Conservation (phyloP, 805 yeast genomes). For the Pichia nanzhaoensis region DNA sequence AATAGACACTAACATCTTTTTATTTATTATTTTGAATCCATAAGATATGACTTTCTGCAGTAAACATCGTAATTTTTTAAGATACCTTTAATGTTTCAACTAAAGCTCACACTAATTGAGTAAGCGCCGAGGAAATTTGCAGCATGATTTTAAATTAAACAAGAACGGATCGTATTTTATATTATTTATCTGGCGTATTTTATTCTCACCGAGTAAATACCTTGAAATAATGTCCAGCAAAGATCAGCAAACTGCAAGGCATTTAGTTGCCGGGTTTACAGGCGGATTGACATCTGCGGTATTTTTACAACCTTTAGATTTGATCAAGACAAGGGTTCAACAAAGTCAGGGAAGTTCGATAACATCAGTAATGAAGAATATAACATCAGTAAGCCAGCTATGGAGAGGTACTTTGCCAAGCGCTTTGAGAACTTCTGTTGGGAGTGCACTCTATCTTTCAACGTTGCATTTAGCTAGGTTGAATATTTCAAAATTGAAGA, state of each 20-base stretch:
- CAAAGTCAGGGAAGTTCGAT: slow-evolving; percentile 38
- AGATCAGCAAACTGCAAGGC: slow-evolving; percentile 33
- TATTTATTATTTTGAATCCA: no score
- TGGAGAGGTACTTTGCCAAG: slow-evolving; percentile 97
- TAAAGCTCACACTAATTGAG: no score
- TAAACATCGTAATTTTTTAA: no score
- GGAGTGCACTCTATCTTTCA: slow-evolving; percentile 81
- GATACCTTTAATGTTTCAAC: no score
- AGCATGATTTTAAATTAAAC: no score
- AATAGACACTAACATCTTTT: no score
- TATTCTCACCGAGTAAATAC: not conserved
- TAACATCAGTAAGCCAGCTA: slow-evolving; percentile 42
- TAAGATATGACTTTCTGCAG: no score
- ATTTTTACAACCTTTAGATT: slow-evolving; percentile 79
- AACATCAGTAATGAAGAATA: slow-evolving; percentile 30
- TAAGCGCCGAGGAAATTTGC: no score
- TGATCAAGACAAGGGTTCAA: slow-evolving; percentile 82
- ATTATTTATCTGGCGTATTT: no score
- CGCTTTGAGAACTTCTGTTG: slow-evolving; percentile 81
- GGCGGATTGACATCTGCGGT: slow-evolving; percentile 84
- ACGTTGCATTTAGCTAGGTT: slow-evolving; percentile 58
- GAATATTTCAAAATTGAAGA: slow-evolving; percentile 33
- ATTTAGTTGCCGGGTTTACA: slow-evolving; percentile 70
- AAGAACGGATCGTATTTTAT: no score
- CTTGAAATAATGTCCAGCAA: not conserved